Base-by-base conservation (phyloP, 176 grass and related monocot species). In the Raddia guianensis region DNA sequence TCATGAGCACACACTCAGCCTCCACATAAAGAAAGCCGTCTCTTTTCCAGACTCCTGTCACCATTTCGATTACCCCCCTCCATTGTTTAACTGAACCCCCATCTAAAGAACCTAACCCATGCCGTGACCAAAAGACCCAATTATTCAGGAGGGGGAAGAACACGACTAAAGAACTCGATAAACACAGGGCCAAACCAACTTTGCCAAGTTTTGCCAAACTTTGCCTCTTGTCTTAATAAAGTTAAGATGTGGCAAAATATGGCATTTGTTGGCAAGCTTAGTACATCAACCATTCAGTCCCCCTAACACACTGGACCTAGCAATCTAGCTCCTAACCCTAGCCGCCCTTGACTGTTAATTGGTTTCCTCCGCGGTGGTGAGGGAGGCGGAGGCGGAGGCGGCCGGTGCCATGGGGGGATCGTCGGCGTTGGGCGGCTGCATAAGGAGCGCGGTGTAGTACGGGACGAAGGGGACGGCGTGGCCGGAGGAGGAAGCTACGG, bases 401-500 rank as follows among this genome's bases (percentile, higher is more conserved):
- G 52, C 46, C 1, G 70, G 5, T 21, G 69, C 48, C 13, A 65
- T 12, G 1, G 37, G 15, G 11, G 56, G 56, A 40, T 70, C 76
- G 0, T 46, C 18, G 0, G 44, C 66, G 37, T 32, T 55, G 43
- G 62, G 60, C 4, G 65, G 75, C 57, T 93, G 90, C 84, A 92
- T 90, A 33, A 91, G 83, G 74, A 90, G 69, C 16, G 82, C 55
- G 9, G 84, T 84, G 62, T 87, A 91, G 77, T 86, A 89, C 0
- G 89, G 86, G 57, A 65, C 7, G 47, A 83, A 86, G 1, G 72
- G 16, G 2, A 67, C 42, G 21, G 10, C 40, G 45, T 59, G 46
- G 43, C 47, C 66, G 1, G 18, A 44, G 12, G 85, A 72, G 64
- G 63, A 27, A 33, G 57, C 77, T 42, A 78, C 58, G 81, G 82